Conservation (phyloP, 1,284 basidiomycete genomes). For the Apiotrichum montevideense region DNA sequence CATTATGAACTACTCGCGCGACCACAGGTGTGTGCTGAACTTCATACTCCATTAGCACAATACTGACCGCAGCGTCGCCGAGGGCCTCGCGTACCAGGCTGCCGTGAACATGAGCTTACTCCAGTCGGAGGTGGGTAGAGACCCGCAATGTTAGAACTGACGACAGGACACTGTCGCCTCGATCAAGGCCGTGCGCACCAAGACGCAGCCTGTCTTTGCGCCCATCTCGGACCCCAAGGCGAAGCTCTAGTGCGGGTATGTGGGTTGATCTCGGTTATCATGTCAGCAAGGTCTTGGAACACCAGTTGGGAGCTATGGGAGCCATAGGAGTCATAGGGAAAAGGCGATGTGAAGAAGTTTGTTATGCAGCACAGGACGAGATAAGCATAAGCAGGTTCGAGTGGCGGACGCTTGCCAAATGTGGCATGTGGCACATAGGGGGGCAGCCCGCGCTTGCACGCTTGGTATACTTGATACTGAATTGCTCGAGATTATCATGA, state of each 20-base stretch:
- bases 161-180: conserved; percentile 48
- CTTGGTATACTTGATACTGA: too few relatives aligned
- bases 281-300: background rate
- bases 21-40: background rate
- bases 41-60: too few relatives aligned
- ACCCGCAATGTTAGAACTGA: background rate
- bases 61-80: conserved; percentile 55
- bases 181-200: conserved; percentile 47
- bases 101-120: conserved; percentile 59
- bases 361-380: too few relatives aligned
- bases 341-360: too few relatives aligned
- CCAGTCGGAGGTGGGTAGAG: background rate
- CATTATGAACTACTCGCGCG: conserved; percentile 48
- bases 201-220: conserved; percentile 37
- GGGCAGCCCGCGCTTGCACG: too few relatives aligned
- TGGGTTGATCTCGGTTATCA: background rate
- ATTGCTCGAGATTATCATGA: too few relatives aligned
- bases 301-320: background rate
- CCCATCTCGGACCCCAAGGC: conserved; percentile 12
- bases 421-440: too few relatives aligned
- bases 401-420: too few relatives aligned
- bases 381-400: too few relatives aligned
- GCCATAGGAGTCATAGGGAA: too few relatives aligned
- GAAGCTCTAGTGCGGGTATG: background rate
- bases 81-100: conserved; percentile 69